Evolutionary conservation across 192 early-diverging fungal genomes (phyloP).

Genomic region (Globomyces pollinis-pini): DNA sequence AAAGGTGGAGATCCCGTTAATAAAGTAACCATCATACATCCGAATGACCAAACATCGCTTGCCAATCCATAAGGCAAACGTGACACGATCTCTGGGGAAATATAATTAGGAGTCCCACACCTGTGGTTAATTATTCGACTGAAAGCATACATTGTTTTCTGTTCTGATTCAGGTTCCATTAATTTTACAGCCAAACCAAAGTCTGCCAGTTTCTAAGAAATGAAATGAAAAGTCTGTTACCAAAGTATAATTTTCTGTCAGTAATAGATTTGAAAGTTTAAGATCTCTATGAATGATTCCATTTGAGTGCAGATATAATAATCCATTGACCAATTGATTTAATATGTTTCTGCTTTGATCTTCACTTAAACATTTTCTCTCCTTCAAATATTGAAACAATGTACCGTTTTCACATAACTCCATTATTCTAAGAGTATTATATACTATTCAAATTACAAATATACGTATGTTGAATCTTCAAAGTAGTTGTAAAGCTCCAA

Average conservation of each 20-base stretch:
- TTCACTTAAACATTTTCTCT: slow-evolving; percentile 41
- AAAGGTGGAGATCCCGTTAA: slow-evolving; percentile 68
- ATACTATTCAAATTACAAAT: too few relatives aligned
- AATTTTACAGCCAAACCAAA: slow-evolving; percentile 64
- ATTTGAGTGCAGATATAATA: slow-evolving; percentile 54
- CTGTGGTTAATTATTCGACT: not conserved
- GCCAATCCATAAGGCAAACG: slow-evolving; percentile 62
- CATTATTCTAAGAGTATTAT: too few relatives aligned
- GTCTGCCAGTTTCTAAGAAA: slow-evolving; percentile 60
- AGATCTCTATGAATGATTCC: slow-evolving; percentile 69
- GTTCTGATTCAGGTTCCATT: slow-evolving; percentile 41
- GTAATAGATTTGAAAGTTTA: slow-evolving; percentile 67
- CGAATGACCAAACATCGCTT: slow-evolving; percentile 71
- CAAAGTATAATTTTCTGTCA: slow-evolving; percentile 42
- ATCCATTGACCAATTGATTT: slow-evolving; percentile 48
- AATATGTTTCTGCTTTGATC: slow-evolving; percentile 47
- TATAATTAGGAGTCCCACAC: slow-evolving; percentile 78
- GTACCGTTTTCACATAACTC: slow-evolving; percentile 57
- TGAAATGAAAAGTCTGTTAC: slow-evolving; percentile 26
- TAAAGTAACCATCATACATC: slow-evolving; percentile 66
- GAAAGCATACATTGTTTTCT: slow-evolving; percentile 51
- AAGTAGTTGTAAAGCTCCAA: slow-evolving; percentile 59
- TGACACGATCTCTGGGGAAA: slow-evolving; percentile 68
- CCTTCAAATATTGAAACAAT: slow-evolving; percentile 39
- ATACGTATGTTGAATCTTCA: slow-evolving; percentile 58